Evolutionary conservation across 2,329 filamentous ascomycete genomes (phyloP), one percentile per base, ranked within the genome.

Genomic region (Fusarium sp.): DNA sequence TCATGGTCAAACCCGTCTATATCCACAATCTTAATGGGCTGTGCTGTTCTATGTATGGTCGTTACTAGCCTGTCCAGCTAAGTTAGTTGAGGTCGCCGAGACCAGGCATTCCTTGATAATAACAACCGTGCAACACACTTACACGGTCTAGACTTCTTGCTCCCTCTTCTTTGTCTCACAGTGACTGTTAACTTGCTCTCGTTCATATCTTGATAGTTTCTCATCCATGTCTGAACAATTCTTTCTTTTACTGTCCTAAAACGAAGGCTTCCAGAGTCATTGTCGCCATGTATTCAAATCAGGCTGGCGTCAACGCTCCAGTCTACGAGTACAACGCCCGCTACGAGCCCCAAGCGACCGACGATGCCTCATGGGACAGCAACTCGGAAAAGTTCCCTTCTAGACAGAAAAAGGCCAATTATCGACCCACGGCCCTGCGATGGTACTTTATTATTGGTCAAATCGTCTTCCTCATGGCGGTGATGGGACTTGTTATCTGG

Each of bases 381-480:
- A 59, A 50, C 17, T 33, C 56, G 13, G 47, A 57, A 19, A 67
- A 72, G 33, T 51, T 59, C 21, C 56, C 71, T 5, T 49, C 60
- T 7, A 34, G 44, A n/a, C 61, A 43, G 39, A 73, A 69, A 34
- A 60, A 54, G 24, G 45, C 64, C 14, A 67, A 73, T 46, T 75
- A 75, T 39, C 67, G 60, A 14, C 73, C 73, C 6, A 75, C 73
- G 26, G 70, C 73, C 21, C 44, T 75, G 26, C 54, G 73, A 59
- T 75, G 73, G 73, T 72, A 74, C 52, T 75, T 70, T 24, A 59
- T 75, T 8, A 28, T 67, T 3, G 51, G 49, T 0, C 57, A 73
- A 21, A 64, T 75, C 21, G 13, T 55, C 10, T 62, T 68, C 42
- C 57, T 75, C 34, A 36, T 72, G 43, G 62, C 36, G 3, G 55